Evolutionary conservation across 768 basidiomycete genomes (phyloP).

Genomic region (Kwoniella heveanensis): DNA sequence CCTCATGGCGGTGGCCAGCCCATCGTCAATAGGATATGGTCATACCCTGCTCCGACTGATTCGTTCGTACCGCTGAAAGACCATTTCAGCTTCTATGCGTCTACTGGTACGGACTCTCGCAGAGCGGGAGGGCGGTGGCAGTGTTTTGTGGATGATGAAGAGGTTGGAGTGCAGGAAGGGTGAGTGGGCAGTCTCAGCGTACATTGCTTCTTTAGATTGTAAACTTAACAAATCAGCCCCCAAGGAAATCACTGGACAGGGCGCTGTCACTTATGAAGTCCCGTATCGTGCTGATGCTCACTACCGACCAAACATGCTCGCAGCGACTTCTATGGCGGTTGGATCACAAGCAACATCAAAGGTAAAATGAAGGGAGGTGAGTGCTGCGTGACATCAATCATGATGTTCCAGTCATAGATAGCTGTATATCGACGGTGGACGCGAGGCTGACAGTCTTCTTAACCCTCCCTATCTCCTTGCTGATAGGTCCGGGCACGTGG

Average conservation of each 20-base stretch:
- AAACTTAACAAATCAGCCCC: too few relatives aligned
- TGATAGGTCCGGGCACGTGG: conserved; percentile 52
- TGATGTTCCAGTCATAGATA: neutral
- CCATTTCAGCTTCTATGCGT: conserved; percentile 53
- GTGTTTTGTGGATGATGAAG: conserved; percentile 52
- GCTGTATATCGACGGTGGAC: conserved; percentile 1
- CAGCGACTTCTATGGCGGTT: conserved; percentile 55
- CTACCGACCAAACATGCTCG: too few relatives aligned
- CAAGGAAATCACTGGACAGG: too few relatives aligned
- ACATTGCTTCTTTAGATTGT: too few relatives aligned
- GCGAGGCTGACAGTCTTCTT: neutral
- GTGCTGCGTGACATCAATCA: too few relatives aligned
- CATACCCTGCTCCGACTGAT: conserved; percentile 41
- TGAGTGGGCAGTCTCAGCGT: too few relatives aligned
- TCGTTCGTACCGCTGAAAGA: conserved; percentile 45
- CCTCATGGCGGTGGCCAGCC: conserved; percentile 2
- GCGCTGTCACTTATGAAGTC: neutral
- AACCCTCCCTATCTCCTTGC: too few relatives aligned
- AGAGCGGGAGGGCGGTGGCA: conserved; percentile 35
- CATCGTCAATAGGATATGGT: conserved; percentile 50
- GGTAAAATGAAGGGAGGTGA: conserved; percentile 55
- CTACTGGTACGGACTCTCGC: conserved; percentile 15
- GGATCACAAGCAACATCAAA: conserved; percentile 49
- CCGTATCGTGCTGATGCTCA: neutral
- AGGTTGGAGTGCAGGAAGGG: conserved; percentile 51